Percentiles rank a stretch among this genome's conserved stretches.
phyloP scores from a whole-genome alignment of 306 rosid genomes.

The Malus asiatica region DNA sequence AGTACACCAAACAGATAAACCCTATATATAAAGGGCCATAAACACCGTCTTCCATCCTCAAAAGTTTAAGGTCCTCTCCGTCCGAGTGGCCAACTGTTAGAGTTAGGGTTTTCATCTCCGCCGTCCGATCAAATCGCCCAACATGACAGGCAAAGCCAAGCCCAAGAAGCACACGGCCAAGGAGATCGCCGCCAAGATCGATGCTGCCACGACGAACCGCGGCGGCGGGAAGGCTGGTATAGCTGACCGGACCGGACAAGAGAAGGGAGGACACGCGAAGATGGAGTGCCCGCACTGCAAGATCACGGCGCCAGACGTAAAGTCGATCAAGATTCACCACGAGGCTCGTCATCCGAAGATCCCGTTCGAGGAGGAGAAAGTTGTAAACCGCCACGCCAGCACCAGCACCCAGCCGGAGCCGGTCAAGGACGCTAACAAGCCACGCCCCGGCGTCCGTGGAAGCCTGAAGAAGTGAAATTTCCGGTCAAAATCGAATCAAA shows the following conservation, averaged over 20 bases:
- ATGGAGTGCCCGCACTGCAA: conserved; percentile 96
- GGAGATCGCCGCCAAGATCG: conserved; percentile 78
- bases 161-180: conserved; percentile 99
- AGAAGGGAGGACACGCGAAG: conserved; percentile 94
- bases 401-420: neutral
- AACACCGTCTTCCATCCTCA: neutral
- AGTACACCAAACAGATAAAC: neutral
- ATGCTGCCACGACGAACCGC: conserved; percentile 88
- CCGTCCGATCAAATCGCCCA: neutral
- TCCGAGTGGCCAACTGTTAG: neutral
- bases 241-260: conserved; percentile 60
- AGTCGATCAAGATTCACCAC: conserved; percentile 95
- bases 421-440: conserved; percentile 32
- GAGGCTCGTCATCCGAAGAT: conserved; percentile 84
- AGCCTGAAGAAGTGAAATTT: conserved; percentile 60
- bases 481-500: neutral
- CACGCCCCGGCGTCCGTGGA: conserved; percentile 79
- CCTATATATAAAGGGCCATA: conserved; percentile 7
- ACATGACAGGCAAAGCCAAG: conserved; percentile 97
- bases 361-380: conserved; percentile 60
- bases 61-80: neutral
- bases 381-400: conserved; percentile 49
- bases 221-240: conserved; percentile 92
- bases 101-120: conserved; percentile 23
- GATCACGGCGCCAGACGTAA: conserved; percentile 74